These are phyloP conservation scores for Pneumocystis canis DNA, from an alignment of 1,139 yeast species.

Conservation along the genomic window DNA sequence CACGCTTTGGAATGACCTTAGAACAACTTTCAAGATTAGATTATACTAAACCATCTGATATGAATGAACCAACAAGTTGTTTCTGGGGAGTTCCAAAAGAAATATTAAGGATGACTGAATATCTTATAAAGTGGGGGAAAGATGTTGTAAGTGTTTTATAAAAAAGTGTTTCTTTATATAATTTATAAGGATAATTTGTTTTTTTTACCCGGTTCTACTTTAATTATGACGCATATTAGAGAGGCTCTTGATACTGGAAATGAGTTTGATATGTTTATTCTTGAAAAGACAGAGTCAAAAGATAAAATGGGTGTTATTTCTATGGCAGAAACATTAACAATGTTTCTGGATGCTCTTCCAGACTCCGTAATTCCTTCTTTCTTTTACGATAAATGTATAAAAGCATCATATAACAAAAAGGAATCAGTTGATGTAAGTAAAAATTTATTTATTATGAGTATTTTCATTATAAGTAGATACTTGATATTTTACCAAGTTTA, in stretches of 20 bases:
- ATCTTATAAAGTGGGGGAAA: background rate
- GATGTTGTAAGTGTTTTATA: background rate
- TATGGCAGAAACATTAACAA: conserved; percentile 2
- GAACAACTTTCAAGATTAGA: conserved; percentile 2
- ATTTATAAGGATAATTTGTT: background rate
- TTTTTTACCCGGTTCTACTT: background rate
- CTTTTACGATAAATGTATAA: conserved; percentile 3
- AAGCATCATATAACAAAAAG: background rate
- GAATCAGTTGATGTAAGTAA: background rate
- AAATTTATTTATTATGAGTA: background rate
- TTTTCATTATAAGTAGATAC: background rate
- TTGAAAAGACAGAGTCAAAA: background rate
- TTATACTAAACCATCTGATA: background rate
- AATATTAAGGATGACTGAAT: conserved; percentile 8
- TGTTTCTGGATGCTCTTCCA: conserved; percentile 3
- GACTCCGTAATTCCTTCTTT: conserved; percentile 5
- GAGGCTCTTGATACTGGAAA: conserved; percentile 3
- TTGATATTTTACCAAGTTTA: conserved; percentile 5
- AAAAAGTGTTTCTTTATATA: background rate
- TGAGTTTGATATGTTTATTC: background rate
- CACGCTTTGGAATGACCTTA: conserved; percentile 9
- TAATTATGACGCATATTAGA: conserved; percentile 1
- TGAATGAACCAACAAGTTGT: background rate
- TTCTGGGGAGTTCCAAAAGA: conserved; percentile 4
- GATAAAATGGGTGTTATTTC: background rate